Evolutionary conservation across 2,329 filamentous ascomycete species (phyloP), one percentile per base, ranked within the genome.

Genomic region (Alternaria ventricosa): DNA sequence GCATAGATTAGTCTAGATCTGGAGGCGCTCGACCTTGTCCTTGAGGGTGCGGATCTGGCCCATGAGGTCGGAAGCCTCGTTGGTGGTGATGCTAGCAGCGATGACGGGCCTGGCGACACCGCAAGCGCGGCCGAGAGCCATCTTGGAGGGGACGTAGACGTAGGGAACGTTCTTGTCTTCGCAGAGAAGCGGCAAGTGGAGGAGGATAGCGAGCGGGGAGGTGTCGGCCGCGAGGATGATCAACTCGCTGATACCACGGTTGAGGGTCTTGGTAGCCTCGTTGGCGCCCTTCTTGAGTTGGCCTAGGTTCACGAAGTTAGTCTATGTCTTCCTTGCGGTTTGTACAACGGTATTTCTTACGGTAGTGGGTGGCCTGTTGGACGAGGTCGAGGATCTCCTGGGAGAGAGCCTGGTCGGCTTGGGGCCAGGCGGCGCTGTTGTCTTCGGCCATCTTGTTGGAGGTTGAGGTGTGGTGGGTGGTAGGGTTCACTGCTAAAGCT

Each of bases 11-110:
- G 2, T 47, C 64, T 83, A 97, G 84, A 97, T 97, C 86, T 95
- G 94, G 72, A 97, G 87, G 75, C 94, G 89, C 87, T 98, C 95
- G 60, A 98, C 92, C 89, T 97, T 96, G 83, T 96, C 92, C 87
- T 95, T 96, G 78, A 97, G 86, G 70, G 90, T 87, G 75, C 92
- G 88, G 82, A 98, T 97, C 86, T 96, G 93, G 77, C 88, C 88
- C 82, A 90, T 92, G 64, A 98, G 86, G 82, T 65, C 62, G 46
- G 82, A 74, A 33, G 78, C 79, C 64, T 81, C 79, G 71, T 82
- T 82, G 61, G 91, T 94, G 71, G 93, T 97, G 83, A 98, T 97
- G 76, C 87, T 90, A 66, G 89, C 90, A 44, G 93, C 91, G 75
- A 98, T 97, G 65, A 98, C 94, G 60, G 93, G 87, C 63, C 95